Evolutionary conservation across 768 basidiomycete genomes (phyloP), one percentile per base, ranked within the genome.

Genomic region (Macrolepiota dolichaula): DNA sequence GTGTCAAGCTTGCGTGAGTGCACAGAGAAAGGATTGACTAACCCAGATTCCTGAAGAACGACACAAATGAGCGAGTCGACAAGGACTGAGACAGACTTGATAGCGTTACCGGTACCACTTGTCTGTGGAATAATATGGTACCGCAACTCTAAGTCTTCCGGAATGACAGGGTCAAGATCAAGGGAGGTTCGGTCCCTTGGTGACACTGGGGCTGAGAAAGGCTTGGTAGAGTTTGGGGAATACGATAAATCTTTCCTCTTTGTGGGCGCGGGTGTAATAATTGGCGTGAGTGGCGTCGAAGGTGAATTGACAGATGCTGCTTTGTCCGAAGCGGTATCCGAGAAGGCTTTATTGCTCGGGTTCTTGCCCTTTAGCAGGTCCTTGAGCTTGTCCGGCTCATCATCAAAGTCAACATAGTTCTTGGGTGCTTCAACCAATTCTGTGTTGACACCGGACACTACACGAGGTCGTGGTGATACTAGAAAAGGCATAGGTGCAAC

Each of bases 391-490:
- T 86, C 87, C 1, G 87, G 79, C 68, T 94, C 92, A 47, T 92
- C 89, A 2, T 93, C 92, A 59, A 86, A 91, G 68, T 94, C 92
- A 1, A 92, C 87, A 67, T 83, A 87, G 65, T 85, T 91, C 73
- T 83, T 91, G 0, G 89, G 85, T 0, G 91, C 92, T 69, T 92
- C 88, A 0, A 83, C 89, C 62, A 82, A 82, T 62, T 91, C 88
- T 9, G 76, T 76, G 7, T 85, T 89, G 4, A 94, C 74, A 11
- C 85, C 87, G n/a, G 91, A 88, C 1, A 91, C 88, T 4, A 88
- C 81, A 4, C 83, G 79, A 17, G 88, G 81, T 54, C 85, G 82
- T 27, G 80, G 73, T n/a, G 81, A 73, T 11, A 86, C 72, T 38
- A 76, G 76, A 68, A 88, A 86, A 3, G 84, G 82, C 9, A 79